Conservation (phyloP, 2,329 filamentous ascomycete genomes). For the Cordyceps cicadae region DNA sequence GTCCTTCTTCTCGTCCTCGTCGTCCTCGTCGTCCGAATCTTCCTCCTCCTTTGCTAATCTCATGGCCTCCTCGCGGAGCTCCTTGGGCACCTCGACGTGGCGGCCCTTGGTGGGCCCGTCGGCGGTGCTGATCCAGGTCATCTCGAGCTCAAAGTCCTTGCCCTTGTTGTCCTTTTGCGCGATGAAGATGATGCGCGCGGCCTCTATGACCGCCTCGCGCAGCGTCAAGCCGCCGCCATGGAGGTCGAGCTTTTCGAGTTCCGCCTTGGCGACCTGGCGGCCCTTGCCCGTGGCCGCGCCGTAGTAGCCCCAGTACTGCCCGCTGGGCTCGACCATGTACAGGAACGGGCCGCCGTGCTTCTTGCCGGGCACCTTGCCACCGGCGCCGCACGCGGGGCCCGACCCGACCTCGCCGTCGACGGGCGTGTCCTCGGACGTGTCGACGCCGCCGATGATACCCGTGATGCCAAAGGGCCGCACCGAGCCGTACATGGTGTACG, state of each 20-base stretch:
- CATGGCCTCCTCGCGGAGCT: conserved; percentile 85
- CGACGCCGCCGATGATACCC: conserved; percentile 87
- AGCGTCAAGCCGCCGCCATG: conserved; percentile 68
- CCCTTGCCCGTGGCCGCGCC: conserved; percentile 96
- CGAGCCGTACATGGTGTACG: conserved; percentile 93
- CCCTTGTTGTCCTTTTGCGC: conserved; percentile 99
- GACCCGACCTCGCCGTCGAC: conserved; percentile 86
- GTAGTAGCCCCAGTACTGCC: conserved; percentile 98
- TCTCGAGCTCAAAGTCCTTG: conserved; percentile 98
- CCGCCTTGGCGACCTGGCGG: conserved; percentile 91
- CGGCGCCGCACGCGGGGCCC: conserved; percentile 70
- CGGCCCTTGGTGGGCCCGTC: conserved; percentile 85
- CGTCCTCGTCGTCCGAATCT: conserved; percentile 80
- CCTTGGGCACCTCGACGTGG: conserved; percentile 89
- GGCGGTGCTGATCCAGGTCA: conserved; percentile 89
- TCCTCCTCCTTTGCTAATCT: conserved; percentile 82
- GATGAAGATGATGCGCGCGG: conserved; percentile 92
- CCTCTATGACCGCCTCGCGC: conserved; percentile 87
- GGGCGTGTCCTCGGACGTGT: conserved; percentile 74
- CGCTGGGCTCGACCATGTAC: conserved; percentile 99
- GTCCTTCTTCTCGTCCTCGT: conserved; percentile 49
- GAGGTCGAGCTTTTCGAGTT: conserved; percentile 95
- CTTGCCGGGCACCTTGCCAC: conserved; percentile 67
- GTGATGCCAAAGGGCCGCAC: conserved; percentile 96
- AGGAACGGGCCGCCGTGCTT: conserved; percentile 83